Base-by-base conservation (phyloP, 768 basidiomycete species). In the Gymnopilus dilepis region DNA sequence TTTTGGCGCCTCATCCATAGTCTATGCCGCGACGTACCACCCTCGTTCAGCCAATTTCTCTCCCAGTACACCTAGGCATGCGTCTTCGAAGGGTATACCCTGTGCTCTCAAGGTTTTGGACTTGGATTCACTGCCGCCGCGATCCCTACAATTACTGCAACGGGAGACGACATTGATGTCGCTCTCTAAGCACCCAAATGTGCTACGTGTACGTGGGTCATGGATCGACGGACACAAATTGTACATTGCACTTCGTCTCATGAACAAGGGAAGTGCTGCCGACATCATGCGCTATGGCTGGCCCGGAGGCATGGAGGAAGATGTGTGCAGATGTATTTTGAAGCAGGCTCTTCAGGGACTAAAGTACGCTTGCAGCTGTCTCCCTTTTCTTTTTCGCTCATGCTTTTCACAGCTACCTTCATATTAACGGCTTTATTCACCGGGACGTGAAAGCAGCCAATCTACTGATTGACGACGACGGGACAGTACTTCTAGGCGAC, bases 401-500 rank as follows among this genome's bases (percentile, higher is more conserved):
- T 28, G 40, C 33, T n/a, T 9, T 43, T 58, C 15, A 8, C 65
- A 93, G 91, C 66, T 94, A 95, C 66, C 83, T 95, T n/a, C 94
- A 96, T 69, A 81, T 85, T 57, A 96, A 95, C 63, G 92, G 91
- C 0, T 91, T 94, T 72, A 91, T 94, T n/a, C 93, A 98, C 71
- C 86, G 96, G 26, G 96, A 98, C 70, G 74, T 98, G 68, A 98
- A 98, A 76, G 94, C 94, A 3, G 96, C 94, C 12, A 98, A 98
- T 70, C 81, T 98, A 9, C 88, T 98, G 51, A 86, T 97, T 56
- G 94, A 96, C 66, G 90, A 95, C 62, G 90, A 93, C 64, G 92
- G 93, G 53, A 95, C 92, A 0, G 93, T 97, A 31, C 84, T 98
- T 3, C 77, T 97, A 12, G 95, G 94, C 33, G 96, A 98, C 74